These are phyloP conservation scores for Malassezia obtusa DNA, from an alignment of 1,284 basidiomycete species.

Conservation along the genomic window DNA sequence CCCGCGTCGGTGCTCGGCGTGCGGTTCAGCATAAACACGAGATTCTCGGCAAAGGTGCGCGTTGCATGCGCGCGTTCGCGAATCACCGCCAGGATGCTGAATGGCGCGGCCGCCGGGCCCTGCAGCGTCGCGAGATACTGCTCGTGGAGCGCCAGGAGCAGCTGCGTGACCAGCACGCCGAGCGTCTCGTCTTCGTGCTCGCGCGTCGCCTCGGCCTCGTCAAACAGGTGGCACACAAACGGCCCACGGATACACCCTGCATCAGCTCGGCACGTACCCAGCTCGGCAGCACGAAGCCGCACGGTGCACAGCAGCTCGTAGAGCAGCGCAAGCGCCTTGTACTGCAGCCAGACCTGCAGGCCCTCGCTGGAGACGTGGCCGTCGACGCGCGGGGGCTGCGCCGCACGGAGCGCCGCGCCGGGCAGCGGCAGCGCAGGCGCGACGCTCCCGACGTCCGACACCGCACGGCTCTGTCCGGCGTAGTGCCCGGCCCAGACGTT, in stretches of 20 bases:
- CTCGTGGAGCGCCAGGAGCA: conserved; percentile 68
- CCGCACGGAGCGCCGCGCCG: conserved; percentile 15
- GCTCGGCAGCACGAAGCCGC: conserved; percentile 12
- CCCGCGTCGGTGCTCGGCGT: conserved; percentile 57
- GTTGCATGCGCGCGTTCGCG: conserved; percentile 70
- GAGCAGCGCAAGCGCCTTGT: conserved; percentile 50
- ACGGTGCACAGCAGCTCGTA: conserved; percentile 36
- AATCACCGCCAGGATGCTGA: conserved; percentile 55
- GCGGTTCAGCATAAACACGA: conserved; percentile 97
- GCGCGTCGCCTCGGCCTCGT: conserved; percentile 83
- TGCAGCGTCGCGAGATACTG: conserved; percentile 82
- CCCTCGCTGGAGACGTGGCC: conserved; percentile 20
- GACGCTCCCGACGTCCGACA: background rate
- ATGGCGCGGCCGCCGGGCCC: background rate
- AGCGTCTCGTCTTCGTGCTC: conserved; percentile 67
- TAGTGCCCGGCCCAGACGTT: conserved; percentile 47
- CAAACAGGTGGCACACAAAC: conserved; percentile 83
- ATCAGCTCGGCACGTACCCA: background rate
- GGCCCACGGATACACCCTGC: conserved; percentile 52
- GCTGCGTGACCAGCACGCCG: conserved; percentile 28
- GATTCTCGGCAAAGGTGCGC: conserved; percentile 93
- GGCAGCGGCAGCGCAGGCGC: conserved; percentile 12
- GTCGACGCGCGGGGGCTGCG: background rate
- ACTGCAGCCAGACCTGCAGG: conserved; percentile 17
- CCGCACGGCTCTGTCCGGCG: conserved; percentile 17